phyloP scores from a whole-genome alignment of 2,329 filamentous ascomycete genomes.

The Colletotrichum horii region DNA sequence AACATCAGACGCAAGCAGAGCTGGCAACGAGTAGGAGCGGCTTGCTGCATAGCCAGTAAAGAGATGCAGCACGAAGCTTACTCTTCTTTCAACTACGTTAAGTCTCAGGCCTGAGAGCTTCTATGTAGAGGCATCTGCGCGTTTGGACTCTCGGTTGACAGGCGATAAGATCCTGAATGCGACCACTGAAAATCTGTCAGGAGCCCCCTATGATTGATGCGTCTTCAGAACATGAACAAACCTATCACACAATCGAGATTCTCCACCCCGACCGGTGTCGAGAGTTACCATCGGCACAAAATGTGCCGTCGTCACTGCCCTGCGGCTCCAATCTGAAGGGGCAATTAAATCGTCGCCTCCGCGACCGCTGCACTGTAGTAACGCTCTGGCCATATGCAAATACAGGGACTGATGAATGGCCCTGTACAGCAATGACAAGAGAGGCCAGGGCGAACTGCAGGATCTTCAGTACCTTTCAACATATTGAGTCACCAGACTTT shows the following conservation, averaged over 20 bases:
- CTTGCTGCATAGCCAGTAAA: neutral
- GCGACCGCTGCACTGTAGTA: neutral
- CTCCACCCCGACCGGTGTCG: neutral
- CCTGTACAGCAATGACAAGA: neutral
- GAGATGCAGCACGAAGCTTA: neutral
- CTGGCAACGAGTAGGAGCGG: neutral
- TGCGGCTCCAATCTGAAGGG: neutral
- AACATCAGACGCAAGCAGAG: neutral
- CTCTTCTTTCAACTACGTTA: neutral
- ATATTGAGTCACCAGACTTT: neutral
- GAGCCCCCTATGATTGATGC: neutral
- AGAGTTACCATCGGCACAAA: neutral
- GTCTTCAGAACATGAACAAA: neutral
- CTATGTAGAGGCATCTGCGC: neutral
- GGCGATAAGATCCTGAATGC: neutral
- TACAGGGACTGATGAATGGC: neutral
- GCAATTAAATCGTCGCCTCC: neutral
- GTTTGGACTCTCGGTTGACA: neutral
- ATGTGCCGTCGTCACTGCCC: neutral
- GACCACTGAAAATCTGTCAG: neutral
- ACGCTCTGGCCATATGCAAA: neutral
- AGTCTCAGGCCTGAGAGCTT: neutral
- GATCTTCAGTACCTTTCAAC: neutral
- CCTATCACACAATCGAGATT: neutral
- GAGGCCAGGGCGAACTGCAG: neutral